These are phyloP conservation scores for Cicer chorassanicum DNA, from an alignment of 306 rosid species.

Conservation along the genomic window DNA sequence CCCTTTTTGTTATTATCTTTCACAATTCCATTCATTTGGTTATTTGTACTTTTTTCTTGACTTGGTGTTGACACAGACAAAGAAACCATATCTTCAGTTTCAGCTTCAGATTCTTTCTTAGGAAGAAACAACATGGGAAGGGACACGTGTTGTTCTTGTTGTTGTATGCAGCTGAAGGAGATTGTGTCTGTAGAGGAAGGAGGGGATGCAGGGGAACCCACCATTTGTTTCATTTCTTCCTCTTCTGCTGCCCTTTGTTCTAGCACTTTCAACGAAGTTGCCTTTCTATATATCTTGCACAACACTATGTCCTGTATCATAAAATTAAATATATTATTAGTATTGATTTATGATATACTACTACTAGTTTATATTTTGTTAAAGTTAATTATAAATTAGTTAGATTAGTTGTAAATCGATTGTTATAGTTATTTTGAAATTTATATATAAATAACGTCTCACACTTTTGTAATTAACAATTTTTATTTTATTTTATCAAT, in stretches of 20 bases:
- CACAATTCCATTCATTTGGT: neutral
- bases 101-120: constrained; percentile 59
- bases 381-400: too few relatives aligned
- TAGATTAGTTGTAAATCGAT: too few relatives aligned
- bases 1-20: constrained; percentile 39
- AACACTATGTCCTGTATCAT: constrained; percentile 74
- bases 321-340: neutral
- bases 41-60: constrained; percentile 26
- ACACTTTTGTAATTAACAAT: too few relatives aligned
- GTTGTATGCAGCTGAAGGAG: constrained; percentile 52
- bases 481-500: too few relatives aligned
- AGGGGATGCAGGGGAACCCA: constrained; percentile 60
- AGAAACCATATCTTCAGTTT: constrained; percentile 43
- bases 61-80: neutral
- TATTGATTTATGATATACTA: too few relatives aligned
- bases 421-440: too few relatives aligned
- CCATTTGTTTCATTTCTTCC: constrained; percentile 64
- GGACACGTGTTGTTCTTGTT: constrained; percentile 40
- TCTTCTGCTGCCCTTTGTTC: constrained; percentile 88
- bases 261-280: constrained; percentile 91
- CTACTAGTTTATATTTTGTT: too few relatives aligned
- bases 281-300: constrained; percentile 93
- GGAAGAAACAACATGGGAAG: constrained; percentile 34
- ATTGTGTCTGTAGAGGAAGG: constrained; percentile 63
- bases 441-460: too few relatives aligned